Conservation (phyloP, 192 early-diverging fungal species). For the Polychytrium aggregatum region DNA sequence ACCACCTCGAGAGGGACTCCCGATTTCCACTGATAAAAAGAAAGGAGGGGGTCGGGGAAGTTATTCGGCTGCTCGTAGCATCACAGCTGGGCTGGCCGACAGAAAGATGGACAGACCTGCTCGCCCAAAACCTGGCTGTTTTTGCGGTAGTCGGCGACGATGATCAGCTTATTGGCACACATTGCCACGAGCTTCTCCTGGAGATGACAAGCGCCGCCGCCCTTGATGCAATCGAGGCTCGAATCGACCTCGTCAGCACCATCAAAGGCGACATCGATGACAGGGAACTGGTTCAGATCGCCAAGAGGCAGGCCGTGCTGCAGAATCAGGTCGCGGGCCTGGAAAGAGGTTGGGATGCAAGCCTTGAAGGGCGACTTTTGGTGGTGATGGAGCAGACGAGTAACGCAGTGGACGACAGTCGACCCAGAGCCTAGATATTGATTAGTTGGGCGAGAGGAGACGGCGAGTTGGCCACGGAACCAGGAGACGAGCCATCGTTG, state of each 20-base stretch:
- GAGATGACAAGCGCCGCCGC: conserved; percentile 86
- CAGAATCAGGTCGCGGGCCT: conserved; percentile 72
- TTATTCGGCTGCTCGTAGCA: not conserved
- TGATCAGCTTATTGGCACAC: conserved; percentile 67
- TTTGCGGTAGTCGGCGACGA: conserved; percentile 88
- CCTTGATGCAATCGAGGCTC: conserved; percentile 86
- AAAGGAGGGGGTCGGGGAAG: conserved; percentile 1
- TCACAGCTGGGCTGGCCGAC: not conserved
- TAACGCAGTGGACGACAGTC: conserved; percentile 77
- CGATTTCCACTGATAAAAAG: conserved; percentile 56
- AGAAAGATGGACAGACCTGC: conserved; percentile 22
- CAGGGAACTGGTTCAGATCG: conserved; percentile 47
- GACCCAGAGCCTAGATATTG: conserved; percentile 26
- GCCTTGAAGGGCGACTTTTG: conserved; percentile 46
- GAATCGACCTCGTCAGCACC: conserved; percentile 77
- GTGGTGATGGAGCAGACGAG: conserved; percentile 61
- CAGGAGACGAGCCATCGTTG: not conserved
- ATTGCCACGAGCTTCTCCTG: conserved; percentile 89
- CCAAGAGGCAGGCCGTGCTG: conserved; percentile 68
- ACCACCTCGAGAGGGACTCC: conserved; percentile 88
- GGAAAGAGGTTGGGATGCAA: conserved; percentile 89
- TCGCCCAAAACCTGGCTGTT: conserved; percentile 62
- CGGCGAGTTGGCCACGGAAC: not conserved
- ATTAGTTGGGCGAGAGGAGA: not conserved
- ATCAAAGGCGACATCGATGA: conserved; percentile 84